Evolutionary conservation across 2,329 filamentous ascomycete species (phyloP).

Genomic region (Pezicula rhizophila): DNA sequence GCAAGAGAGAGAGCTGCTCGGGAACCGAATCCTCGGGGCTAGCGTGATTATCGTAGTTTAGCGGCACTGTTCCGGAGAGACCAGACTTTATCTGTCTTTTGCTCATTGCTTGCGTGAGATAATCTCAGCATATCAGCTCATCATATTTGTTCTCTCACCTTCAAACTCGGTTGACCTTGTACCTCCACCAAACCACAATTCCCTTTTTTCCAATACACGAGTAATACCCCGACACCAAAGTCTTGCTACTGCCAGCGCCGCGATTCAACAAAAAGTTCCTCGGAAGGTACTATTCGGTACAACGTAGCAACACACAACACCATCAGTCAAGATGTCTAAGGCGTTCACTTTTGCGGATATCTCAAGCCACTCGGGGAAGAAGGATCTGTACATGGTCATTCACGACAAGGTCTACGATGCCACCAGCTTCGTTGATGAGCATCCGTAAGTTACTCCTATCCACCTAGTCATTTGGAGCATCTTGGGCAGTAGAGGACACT

Average conservation of each 20-base stretch:
- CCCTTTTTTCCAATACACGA: no score
- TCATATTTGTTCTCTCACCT: no score
- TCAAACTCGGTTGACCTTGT: no score
- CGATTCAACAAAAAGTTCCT: no score
- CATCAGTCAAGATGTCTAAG: neutral
- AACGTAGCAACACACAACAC: neutral
- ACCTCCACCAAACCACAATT: no score
- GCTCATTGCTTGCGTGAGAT: no score
- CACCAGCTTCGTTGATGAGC: constrained; percentile 90
- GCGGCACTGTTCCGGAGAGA: no score
- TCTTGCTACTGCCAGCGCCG: no score
- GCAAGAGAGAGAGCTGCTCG: neutral
- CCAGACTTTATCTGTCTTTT: no score
- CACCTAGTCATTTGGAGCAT: constrained; percentile 1
- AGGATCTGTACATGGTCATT: constrained; percentile 85
- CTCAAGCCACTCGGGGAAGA: constrained; percentile 83
- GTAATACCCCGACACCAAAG: no score
- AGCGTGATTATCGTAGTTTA: neutral
- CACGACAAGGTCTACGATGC: constrained; percentile 96
- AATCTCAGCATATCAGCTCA: no score
- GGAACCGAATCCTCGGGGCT: neutral
- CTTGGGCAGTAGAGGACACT: neutral
- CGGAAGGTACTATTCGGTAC: no score
- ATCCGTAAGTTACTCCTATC: constrained; percentile 60
- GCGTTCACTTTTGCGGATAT: constrained; percentile 72